phyloP scores from a whole-genome alignment of 2,329 filamentous ascomycete species.

The Beauveria sp. region DNA sequence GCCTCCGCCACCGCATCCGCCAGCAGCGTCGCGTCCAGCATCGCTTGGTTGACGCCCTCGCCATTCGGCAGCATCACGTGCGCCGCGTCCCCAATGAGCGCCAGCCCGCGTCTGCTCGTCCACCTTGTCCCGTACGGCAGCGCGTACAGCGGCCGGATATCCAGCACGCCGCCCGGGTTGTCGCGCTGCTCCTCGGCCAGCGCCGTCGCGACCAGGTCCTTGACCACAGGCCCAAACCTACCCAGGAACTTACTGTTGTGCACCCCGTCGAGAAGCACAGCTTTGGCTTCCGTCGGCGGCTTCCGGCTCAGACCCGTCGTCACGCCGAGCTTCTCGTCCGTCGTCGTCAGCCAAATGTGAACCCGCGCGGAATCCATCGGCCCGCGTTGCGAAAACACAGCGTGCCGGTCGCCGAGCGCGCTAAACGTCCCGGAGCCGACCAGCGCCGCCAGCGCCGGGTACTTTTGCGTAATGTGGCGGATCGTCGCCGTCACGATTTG shows the following conservation, averaged over 20 bases:
- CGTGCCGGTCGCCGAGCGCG: slow-evolving; percentile 19
- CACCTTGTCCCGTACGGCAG: slow-evolving; percentile 38
- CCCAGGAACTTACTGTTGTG: background rate
- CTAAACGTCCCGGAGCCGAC: background rate
- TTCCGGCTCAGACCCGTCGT: background rate
- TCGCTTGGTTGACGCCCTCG: slow-evolving; percentile 46
- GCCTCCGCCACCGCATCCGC: slow-evolving; percentile 22
- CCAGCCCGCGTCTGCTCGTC: slow-evolving; percentile 32
- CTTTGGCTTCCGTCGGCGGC: background rate
- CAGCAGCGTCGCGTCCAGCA: slow-evolving; percentile 41
- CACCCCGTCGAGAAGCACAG: background rate
- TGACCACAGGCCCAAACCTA: slow-evolving; percentile 12
- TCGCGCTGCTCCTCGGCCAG: slow-evolving; percentile 19
- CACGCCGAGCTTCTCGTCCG: slow-evolving; percentile 18
- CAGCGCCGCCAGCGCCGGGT: slow-evolving; percentile 30
- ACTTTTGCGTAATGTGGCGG: slow-evolving; percentile 23
- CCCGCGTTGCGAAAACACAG: slow-evolving; percentile 26
- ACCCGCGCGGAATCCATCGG: slow-evolving; percentile 23
- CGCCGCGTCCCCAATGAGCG: slow-evolving; percentile 48
- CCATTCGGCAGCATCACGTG: slow-evolving; percentile 46
- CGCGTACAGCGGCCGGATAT: slow-evolving; percentile 24
- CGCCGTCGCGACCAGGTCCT: slow-evolving; percentile 21
- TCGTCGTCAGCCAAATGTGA: slow-evolving; percentile 19
- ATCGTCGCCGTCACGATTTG: slow-evolving; percentile 30
- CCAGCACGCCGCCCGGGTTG: slow-evolving; percentile 11